Base-by-base conservation (phyloP, 2,329 filamentous ascomycete genomes). In the Ilyonectria robusta region DNA sequence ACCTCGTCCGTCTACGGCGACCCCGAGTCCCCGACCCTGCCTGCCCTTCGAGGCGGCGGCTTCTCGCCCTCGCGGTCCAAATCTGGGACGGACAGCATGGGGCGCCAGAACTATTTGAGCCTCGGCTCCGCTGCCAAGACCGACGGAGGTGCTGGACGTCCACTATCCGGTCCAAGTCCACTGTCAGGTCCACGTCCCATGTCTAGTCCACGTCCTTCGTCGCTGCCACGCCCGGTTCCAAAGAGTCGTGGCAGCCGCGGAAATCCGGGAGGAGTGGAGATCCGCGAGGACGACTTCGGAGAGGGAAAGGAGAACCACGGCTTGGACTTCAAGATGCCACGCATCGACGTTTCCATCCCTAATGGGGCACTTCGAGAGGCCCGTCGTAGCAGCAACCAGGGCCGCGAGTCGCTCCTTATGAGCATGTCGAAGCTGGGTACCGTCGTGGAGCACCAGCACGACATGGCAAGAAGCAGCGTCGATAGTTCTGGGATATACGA, bases 81-180 rank as follows among this genome's bases (percentile, higher is more conserved):
- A 1, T 68, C 74, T 7, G 78, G 76, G n/a, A 72, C 73, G 13
- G 75, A 72, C 21, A 75, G 70, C 53, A 83, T 79, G 9, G 83
- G 84, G 1, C 80, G 78, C 23, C 80, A 79, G 62, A 84, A 87
- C 61, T 88, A 88, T 68, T 80, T 87, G 46, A 80, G 80, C 66
- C 76, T 87, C 2, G 84, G 81, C n/a, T 78, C 72, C 23, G 33
- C 48, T 19, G 64, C 72, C 9, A 78, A 72, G 37, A 74, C 59
- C 40, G 62, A 60, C 31, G 62, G 62, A 5, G 42, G 44, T 37
- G 19, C 35, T 70, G 66, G 70, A 54, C 50, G 10, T 29, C 10
- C 40, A 57, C 7, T 63, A 42, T 56, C 35, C 58, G 35, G 53
- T 48, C 5, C 5, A 26, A 4, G 26, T 26, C 6, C 26, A 57